Percentiles rank a stretch among this genome's conserved stretches.
Evolutionary conservation across 768 basidiomycete species (phyloP).

Genomic region (Heimioporus sp.): DNA sequence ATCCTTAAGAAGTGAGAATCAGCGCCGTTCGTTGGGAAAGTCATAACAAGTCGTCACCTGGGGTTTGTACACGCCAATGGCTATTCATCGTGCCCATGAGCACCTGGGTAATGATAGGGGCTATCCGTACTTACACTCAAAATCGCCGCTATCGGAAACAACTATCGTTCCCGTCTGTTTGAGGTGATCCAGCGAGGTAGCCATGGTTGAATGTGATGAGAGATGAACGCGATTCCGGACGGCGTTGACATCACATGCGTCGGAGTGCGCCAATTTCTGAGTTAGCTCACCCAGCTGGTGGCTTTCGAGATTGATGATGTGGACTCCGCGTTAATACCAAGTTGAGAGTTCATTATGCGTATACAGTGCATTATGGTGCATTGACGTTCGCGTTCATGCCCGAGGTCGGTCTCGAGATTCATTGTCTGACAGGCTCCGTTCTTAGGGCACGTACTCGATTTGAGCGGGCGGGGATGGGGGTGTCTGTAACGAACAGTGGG

Average conservation of each 20-base stretch:
- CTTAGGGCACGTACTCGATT: too few species aligned
- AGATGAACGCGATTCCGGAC: constrained; percentile 10
- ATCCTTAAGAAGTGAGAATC: constrained; percentile 47
- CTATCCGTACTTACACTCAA: constrained; percentile 54
- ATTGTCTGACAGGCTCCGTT: too few species aligned
- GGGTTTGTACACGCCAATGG: constrained; percentile 93
- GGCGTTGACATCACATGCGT: background rate
- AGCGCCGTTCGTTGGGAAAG: background rate
- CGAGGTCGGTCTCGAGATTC: too few species aligned
- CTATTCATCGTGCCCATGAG: constrained; percentile 37
- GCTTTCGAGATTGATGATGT: too few species aligned
- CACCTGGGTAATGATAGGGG: constrained; percentile 11
- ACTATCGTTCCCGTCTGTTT: constrained; percentile 90
- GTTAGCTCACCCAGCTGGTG: too few species aligned
- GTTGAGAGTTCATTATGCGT: too few species aligned
- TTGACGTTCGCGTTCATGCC: too few species aligned
- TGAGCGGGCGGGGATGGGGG: too few species aligned
- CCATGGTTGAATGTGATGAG: constrained; percentile 42
- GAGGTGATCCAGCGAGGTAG: constrained; percentile 75
- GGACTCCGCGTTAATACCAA: too few species aligned
- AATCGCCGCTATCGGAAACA: constrained; percentile 94
- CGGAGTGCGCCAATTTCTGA: too few species aligned
- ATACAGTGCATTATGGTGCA: too few species aligned
- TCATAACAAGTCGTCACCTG: constrained; percentile 44
- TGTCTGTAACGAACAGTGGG: too few species aligned